Evolutionary conservation across 23 red algal species (phyloP), one percentile per base, ranked within the genome.

Genomic region (Gracilaria vermiculophylla): DNA sequence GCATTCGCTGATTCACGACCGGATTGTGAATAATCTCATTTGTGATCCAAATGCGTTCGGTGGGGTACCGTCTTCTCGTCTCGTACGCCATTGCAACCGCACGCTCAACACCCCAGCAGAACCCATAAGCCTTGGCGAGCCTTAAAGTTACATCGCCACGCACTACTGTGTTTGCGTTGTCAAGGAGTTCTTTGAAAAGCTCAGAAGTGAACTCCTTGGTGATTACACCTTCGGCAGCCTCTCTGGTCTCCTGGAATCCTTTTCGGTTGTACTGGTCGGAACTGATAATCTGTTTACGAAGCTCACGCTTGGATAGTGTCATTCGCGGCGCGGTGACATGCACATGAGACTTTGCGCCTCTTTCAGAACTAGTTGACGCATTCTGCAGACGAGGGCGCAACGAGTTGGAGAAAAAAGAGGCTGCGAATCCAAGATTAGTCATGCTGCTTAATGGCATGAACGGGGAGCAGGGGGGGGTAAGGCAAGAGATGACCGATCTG

Each of bases 1-100:
- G 37, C 78, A 98, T 92, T 2, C 96, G 80, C 55, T 74, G 49
- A 57, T 98, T 98, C 45, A 98, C 96, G 51, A 86, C 94, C 0
- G 96, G 96, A 66, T 98, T 98, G 80, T 98, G 96, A 82, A 98
- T 98, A 72, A 98, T 95, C 87, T 98, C 96, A 54, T 98, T 98
- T 3, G 96, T 98, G 37, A 98, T 94, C 92, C 92, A 95, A 49
- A 98, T 95, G 53, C 85, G 80, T 37, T 95, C 72, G 24, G 14
- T 72, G 35, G 96, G 92, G 39, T 88, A 98, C 53, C 94, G 80
- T 23, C 44, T 76, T 40, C 96, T 70, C 25, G 96, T 88, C 77
- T 98, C 92, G 41, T 90, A 98, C 32, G 96, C 96, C 43, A 98
- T 94, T 13, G 96, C 96, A 41, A 98, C 88, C 17, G 96, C 96